Evolutionary conservation across 495 filamentous ascomycete genomes (phyloP).

Genomic region (Saxophila tyrrhenica): DNA sequence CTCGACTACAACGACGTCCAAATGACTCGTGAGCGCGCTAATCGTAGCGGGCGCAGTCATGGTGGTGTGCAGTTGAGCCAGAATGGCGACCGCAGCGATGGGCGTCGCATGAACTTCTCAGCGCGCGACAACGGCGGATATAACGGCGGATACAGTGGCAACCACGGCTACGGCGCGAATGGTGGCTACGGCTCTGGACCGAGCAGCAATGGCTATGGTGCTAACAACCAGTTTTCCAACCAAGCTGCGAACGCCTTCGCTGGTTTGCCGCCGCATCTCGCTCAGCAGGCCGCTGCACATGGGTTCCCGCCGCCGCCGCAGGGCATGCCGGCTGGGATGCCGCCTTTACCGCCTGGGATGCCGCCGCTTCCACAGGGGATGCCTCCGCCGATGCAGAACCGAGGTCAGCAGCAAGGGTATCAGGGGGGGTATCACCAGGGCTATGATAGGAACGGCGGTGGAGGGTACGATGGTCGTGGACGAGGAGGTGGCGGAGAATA

Average conservation of each 20-base stretch:
- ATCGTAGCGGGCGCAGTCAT: slow-evolving; percentile 47
- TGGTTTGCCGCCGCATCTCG: slow-evolving; percentile 14
- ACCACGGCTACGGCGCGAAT: slow-evolving; percentile 6
- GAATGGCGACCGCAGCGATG: slow-evolving; percentile 16
- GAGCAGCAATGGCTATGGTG: neutral
- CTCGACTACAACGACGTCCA: slow-evolving; percentile 65
- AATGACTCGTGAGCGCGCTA: slow-evolving; percentile 47
- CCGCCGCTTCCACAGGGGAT: slow-evolving; percentile 7
- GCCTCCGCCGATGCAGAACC: neutral
- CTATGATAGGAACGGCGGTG: neutral
- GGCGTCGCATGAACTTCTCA: slow-evolving; percentile 15
- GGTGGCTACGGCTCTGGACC: slow-evolving; percentile 9
- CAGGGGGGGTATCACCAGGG: neutral
- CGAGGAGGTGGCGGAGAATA: neutral
- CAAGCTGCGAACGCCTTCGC: slow-evolving; percentile 5
- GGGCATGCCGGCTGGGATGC: neutral
- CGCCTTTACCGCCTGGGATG: neutral
- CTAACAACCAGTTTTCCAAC: neutral
- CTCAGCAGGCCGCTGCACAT: slow-evolving; percentile 15
- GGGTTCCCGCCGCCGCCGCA: slow-evolving; percentile 14
- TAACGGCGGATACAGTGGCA: neutral
- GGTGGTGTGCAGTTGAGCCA: slow-evolving; percentile 47
- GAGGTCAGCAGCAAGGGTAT: slow-evolving; percentile 6
- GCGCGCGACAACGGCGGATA: slow-evolving; percentile 1
- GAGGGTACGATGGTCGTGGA: neutral